These are phyloP conservation scores for Pichia heedii DNA, from an alignment of 805 yeast genomes.

Conservation along the genomic window DNA sequence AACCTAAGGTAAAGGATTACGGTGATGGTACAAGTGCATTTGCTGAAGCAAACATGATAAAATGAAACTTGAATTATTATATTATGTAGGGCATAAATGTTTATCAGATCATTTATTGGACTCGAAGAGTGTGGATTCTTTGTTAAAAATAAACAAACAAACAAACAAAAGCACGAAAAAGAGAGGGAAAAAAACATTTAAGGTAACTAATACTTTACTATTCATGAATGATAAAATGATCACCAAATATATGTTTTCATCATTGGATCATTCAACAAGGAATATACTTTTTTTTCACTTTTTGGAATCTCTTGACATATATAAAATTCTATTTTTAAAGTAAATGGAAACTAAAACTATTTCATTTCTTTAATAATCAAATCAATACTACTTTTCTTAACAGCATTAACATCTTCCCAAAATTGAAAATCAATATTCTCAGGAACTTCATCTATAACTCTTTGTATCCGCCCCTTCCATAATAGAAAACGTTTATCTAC, in stretches of 20 bases:
- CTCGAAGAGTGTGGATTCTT: slow-evolving; percentile 16
- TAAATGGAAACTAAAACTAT: neutral
- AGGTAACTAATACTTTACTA: too few relatives aligned
- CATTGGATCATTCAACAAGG: too few relatives aligned
- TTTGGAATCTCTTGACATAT: too few relatives aligned
- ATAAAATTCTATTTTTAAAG: too few relatives aligned
- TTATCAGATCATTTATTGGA: neutral
- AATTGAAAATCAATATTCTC: slow-evolving; percentile 29
- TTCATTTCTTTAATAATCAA: slow-evolving; percentile 4
- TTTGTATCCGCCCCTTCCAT: slow-evolving; percentile 48
- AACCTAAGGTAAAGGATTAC: slow-evolving; percentile 52
- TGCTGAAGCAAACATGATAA: slow-evolving; percentile 21
- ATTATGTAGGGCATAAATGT: neutral
- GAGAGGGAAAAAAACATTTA: too few relatives aligned
- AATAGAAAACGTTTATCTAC: slow-evolving; percentile 41
- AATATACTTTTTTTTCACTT: too few relatives aligned
- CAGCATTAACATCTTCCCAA: slow-evolving; percentile 36
- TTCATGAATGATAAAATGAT: too few relatives aligned
- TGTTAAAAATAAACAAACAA: slow-evolving; percentile 5
- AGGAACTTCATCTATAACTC: slow-evolving; percentile 35
- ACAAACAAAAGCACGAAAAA: too few relatives aligned
- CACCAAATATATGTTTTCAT: too few relatives aligned
- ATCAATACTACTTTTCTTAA: slow-evolving; percentile 27
- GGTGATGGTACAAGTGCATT: slow-evolving; percentile 53
- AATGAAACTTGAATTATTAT: neutral